phyloP scores from a whole-genome alignment of 1,284 basidiomycete genomes.

The Schizophyllum amplum region DNA sequence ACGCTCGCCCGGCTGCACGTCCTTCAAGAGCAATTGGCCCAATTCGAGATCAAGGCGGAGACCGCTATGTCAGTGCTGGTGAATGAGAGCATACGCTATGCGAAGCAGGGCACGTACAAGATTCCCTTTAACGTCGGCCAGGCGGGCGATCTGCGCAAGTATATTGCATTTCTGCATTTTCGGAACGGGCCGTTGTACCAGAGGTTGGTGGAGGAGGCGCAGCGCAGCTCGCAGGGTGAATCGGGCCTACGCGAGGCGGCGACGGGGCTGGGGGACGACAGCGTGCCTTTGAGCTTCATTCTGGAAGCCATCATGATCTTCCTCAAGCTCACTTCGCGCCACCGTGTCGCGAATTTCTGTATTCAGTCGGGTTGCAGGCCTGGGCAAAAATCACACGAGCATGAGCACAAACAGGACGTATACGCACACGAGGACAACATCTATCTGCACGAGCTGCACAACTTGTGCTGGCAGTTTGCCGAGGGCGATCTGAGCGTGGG shows the following conservation, averaged over 20 bases:
- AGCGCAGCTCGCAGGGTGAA: conserved; percentile 12
- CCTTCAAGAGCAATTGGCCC: conserved; percentile 32
- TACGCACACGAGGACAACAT: conserved; percentile 12
- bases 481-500: conserved; percentile 34
- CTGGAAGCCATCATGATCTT: conserved; percentile 24
- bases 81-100: conserved; percentile 13
- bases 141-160: conserved; percentile 34
- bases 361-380: neutral
- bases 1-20: conserved; percentile 21
- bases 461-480: conserved; percentile 31
- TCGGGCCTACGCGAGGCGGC: too few relatives aligned
- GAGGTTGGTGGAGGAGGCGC: conserved; percentile 13
- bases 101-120: conserved; percentile 12
- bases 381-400: too few relatives aligned
- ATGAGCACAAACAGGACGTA: conserved; percentile 8
- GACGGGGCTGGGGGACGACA: too few relatives aligned
- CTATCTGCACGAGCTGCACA: conserved; percentile 24
- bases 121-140: conserved; percentile 25
- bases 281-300: conserved; percentile 21
- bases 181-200: conserved; percentile 42
- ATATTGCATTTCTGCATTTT: conserved; percentile 46
- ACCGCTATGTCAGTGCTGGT: conserved; percentile 26
- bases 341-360: neutral
- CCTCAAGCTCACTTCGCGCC: conserved; percentile 18
- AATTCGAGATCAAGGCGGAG: conserved; percentile 34